Base-by-base conservation (phyloP, 129 eudicot species). In the Glebionis coronaria region DNA sequence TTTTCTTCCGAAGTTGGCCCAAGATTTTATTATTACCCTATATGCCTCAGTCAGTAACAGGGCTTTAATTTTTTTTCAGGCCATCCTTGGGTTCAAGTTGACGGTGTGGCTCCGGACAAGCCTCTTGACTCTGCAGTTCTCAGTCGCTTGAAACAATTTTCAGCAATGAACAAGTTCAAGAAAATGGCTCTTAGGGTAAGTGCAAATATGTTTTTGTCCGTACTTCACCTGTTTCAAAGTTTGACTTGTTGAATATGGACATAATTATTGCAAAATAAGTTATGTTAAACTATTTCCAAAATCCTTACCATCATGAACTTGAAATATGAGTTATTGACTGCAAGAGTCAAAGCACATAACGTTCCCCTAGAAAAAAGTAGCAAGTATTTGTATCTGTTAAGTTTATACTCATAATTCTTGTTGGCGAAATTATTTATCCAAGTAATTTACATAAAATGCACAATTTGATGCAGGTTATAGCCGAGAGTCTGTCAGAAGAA, bases 141-240 rank as follows among this genome's bases (percentile, higher is more conserved):
- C 56, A 79, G 85, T 61, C 88, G 90, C 55, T 53, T 84, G 81
- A 84, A 84, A 57, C 90, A 84, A 49, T 84, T 87, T 70, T 84
- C 95, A 51, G 95, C 90, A 61, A 87, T 83, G 95, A 83, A 83
- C 73, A 83, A 84, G 60, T 74, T 86, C 27, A 86, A 86, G 82
- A 86, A 87, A 77, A 84, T 87, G 90, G 90, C 95, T 69, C 74
- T 88, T 16, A 72, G 90, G 65, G 91, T 88, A 82, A 71, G 86
- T 81, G 16, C 5, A 15, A 3, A 3, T 4, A 4, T 12, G 4
- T 27, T 13, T 15, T 9, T 25, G 44, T 27, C 19, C 4, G 18
- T 12, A 57, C 10, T 4, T 35, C 10, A 27, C n/a, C 14, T 55
- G 15, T 20, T 21, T 55, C 60, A 2, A 10, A 56, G 2, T 23